These are phyloP conservation scores for Zygotorulaspora danielsina DNA, from an alignment of 805 yeast genomes.

Conservation along the genomic window DNA sequence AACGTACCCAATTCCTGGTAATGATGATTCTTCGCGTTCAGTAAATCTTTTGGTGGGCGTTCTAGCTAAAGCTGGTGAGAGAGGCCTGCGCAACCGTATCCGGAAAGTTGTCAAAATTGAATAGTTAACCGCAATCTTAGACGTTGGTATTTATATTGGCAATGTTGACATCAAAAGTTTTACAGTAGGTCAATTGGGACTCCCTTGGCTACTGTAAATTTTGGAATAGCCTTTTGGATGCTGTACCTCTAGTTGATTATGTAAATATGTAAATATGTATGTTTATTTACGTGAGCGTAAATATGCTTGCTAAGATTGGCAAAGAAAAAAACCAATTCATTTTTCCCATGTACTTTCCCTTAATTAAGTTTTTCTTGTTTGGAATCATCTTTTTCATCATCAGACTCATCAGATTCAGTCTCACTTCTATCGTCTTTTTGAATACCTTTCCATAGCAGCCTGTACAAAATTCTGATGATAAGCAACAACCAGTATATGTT, in stretches of 20 bases:
- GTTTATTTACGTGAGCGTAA: neutral
- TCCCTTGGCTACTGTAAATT: too few species aligned
- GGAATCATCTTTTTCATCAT: slow-evolving; percentile 33
- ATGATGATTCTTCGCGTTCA: slow-evolving; percentile 85
- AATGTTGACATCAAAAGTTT: too few species aligned
- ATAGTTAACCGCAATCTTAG: too few species aligned
- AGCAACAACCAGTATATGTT: slow-evolving; percentile 85
- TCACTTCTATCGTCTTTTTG: slow-evolving; percentile 84
- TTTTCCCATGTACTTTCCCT: too few species aligned
- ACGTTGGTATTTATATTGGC: too few species aligned
- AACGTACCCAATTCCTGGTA: slow-evolving; percentile 94
- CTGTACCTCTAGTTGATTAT: too few species aligned
- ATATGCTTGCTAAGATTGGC: too few species aligned
- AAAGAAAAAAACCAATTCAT: too few species aligned
- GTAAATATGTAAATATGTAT: too few species aligned
- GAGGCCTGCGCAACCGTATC: slow-evolving; percentile 62
- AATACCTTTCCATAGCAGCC: slow-evolving; percentile 57
- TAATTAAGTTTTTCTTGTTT: slow-evolving; percentile 4
- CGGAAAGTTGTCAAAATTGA: slow-evolving; percentile 23
- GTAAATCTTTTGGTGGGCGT: slow-evolving; percentile 78
- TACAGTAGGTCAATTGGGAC: too few species aligned
- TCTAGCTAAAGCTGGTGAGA: slow-evolving; percentile 77
- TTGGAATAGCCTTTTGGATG: too few species aligned
- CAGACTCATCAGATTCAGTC: slow-evolving; percentile 58
- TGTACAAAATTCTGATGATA: slow-evolving; percentile 70